A percentile compares a stretch with the other conserved stretches of the same genome.
phyloP scores from a whole-genome alignment of 352 stramenopile genomes.

The Sclerospora graminicola region DNA sequence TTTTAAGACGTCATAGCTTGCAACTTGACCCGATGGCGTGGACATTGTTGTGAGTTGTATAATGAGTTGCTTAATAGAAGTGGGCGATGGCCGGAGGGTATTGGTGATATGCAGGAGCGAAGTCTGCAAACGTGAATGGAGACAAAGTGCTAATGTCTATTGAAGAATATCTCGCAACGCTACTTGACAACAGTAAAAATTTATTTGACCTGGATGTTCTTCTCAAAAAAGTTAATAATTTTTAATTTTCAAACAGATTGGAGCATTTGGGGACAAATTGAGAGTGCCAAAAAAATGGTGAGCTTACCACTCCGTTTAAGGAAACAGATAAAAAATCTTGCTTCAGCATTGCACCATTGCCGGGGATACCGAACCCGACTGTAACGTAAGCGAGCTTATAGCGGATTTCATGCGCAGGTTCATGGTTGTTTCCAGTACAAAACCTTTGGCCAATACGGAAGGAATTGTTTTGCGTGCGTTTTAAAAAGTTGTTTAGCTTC shows the following conservation, averaged over 20 bases:
- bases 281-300: constrained; percentile 10
- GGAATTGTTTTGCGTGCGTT: constrained; percentile 1
- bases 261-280: constrained; percentile 9
- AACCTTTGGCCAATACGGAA: neutral
- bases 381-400: neutral
- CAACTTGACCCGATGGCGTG: neutral
- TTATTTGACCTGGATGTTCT: constrained; percentile 31
- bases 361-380: neutral
- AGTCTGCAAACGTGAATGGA: constrained; percentile 11
- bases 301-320: constrained; percentile 17
- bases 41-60: neutral
- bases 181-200: constrained; percentile 8
- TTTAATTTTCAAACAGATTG: constrained; percentile 10
- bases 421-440: constrained; percentile 6
- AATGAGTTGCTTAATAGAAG: constrained; percentile 12
- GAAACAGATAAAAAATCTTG: constrained; percentile 17
- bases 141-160: constrained; percentile 12
- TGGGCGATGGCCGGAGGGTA: constrained; percentile 9
- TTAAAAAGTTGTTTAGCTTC: neutral
- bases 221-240: constrained; percentile 2
- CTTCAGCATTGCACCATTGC: no score
- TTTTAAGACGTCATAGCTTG: constrained; percentile 14
- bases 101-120: no score
- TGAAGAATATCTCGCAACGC: constrained; percentile 10
- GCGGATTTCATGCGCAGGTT: no score